Evolutionary conservation across 1,139 yeast genomes (phyloP).

Genomic region (Geotrichum citri-aurantii): DNA sequence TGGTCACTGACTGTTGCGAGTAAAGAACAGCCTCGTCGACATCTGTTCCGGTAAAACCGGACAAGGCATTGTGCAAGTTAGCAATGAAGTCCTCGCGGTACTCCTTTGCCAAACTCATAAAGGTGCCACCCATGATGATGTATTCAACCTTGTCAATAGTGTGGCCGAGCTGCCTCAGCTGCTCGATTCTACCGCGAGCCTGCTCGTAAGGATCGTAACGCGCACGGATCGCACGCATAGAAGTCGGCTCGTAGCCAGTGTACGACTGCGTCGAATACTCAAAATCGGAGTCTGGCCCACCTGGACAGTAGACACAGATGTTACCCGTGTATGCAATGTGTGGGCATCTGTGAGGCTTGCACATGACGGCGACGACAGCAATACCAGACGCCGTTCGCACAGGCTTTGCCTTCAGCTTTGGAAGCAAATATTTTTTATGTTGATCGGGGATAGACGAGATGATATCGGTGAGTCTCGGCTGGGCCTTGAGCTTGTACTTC

Average conservation of each 20-base stretch:
- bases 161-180: constrained; percentile 89
- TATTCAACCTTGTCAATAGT: constrained; percentile 96
- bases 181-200: constrained; percentile 96
- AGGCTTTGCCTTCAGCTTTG: constrained; percentile 94
- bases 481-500: constrained; percentile 83
- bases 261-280: constrained; percentile 97
- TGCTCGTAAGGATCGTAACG: constrained; percentile 98
- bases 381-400: constrained; percentile 96
- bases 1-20: constrained; percentile 91
- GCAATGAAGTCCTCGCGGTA: constrained; percentile 87
- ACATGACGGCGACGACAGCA: constrained; percentile 98
- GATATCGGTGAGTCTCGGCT: constrained; percentile 92
- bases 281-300: constrained; percentile 98
- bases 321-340: constrained; percentile 98
- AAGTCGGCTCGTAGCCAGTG: constrained; percentile 98
- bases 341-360: constrained; percentile 98
- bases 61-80: constrained; percentile 86
- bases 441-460: constrained; percentile 95
- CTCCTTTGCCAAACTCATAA: constrained; percentile 87
- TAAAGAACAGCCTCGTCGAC: constrained; percentile 85
- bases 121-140: constrained; percentile 98
- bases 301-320: constrained; percentile 98
- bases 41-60: constrained; percentile 85
- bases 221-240: constrained; percentile 97
- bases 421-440: constrained; percentile 82